These are phyloP conservation scores for Coemansia asiatica DNA, from an alignment of 192 early-diverging fungal species.

Conservation along the genomic window DNA sequence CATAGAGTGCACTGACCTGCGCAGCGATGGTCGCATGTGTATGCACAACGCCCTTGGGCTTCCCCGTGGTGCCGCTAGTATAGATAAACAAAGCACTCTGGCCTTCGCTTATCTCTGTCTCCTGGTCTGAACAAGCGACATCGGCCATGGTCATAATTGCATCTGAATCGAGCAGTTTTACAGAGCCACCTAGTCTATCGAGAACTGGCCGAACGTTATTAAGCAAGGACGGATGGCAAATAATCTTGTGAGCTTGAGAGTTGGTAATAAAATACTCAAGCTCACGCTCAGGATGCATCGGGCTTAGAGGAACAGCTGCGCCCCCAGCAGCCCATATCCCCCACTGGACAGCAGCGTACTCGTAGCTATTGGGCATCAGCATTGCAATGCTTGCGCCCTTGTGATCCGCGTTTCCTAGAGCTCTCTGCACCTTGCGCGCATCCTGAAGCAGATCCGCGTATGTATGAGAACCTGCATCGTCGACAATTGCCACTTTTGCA, in stretches of 20 bases:
- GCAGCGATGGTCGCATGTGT: constrained; percentile 66
- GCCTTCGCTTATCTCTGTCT: constrained; percentile 36
- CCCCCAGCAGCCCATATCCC: constrained; percentile 76
- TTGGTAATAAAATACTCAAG: constrained; percentile 73
- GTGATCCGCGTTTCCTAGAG: constrained; percentile 26
- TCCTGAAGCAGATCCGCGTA: constrained; percentile 45
- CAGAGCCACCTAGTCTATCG: constrained; percentile 16
- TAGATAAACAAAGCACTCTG: constrained; percentile 73
- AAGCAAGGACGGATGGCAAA: constrained; percentile 58
- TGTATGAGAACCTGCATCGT: constrained; percentile 39
- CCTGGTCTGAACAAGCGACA: not conserved
- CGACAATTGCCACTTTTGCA: constrained; percentile 33
- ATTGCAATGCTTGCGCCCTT: constrained; percentile 47
- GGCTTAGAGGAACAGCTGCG: constrained; percentile 75
- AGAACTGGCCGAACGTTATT: constrained; percentile 43
- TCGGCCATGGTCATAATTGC: constrained; percentile 15
- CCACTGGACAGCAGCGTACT: constrained; percentile 70
- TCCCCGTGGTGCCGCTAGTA: constrained; percentile 70
- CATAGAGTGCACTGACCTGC: constrained; percentile 64
- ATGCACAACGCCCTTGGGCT: constrained; percentile 84
- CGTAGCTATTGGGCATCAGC: constrained; percentile 60
- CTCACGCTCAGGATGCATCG: constrained; percentile 72
- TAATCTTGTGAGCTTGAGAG: constrained; percentile 59
- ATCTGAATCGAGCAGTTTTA: constrained; percentile 25
- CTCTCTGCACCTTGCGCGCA: constrained; percentile 33